phyloP scores from a whole-genome alignment of 2,329 filamentous ascomycete species.

The Ophiostoma populinum region DNA sequence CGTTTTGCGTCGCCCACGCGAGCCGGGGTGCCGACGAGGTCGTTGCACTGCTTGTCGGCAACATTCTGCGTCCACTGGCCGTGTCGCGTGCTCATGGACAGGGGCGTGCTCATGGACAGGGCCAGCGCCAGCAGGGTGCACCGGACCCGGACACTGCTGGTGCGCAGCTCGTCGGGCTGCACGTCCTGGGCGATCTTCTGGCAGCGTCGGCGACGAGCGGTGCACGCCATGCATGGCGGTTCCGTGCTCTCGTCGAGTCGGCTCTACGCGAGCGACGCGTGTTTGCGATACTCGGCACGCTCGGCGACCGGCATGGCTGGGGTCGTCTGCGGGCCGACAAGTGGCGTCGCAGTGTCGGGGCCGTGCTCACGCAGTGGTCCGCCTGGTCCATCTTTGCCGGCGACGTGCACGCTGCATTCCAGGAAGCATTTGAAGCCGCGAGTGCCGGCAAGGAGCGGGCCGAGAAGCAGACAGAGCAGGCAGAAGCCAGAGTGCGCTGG shows the following conservation, averaged over 20 bases:
- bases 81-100: slow-evolving; percentile 54
- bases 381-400: slow-evolving; percentile 58
- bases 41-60: slow-evolving; percentile 72
- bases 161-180: slow-evolving; percentile 64
- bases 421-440: slow-evolving; percentile 53
- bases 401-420: slow-evolving; percentile 55
- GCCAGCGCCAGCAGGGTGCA: slow-evolving; percentile 21
- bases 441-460: slow-evolving; percentile 19
- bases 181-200: slow-evolving; percentile 61
- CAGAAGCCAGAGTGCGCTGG: too few species aligned
- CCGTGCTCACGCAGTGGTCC: slow-evolving; percentile 55
- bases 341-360: slow-evolving; percentile 60
- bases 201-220: slow-evolving; percentile 60
- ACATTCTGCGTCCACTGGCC: slow-evolving; percentile 61
- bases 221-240: slow-evolving; percentile 74
- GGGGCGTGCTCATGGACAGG: slow-evolving; percentile 21
- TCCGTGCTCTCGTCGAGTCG: slow-evolving; percentile 61
- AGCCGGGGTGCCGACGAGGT: slow-evolving; percentile 76
- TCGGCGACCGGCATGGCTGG: slow-evolving; percentile 59
- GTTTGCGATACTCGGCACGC: slow-evolving; percentile 58
- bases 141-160: slow-evolving; percentile 44
- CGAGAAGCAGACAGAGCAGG: not conserved
- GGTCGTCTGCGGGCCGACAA: slow-evolving; percentile 69
- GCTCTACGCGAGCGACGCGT: slow-evolving; percentile 49
- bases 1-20: slow-evolving; percentile 79